Conservation (phyloP, 2,329 filamentous ascomycete genomes). For the Aureobasidium sp. region DNA sequence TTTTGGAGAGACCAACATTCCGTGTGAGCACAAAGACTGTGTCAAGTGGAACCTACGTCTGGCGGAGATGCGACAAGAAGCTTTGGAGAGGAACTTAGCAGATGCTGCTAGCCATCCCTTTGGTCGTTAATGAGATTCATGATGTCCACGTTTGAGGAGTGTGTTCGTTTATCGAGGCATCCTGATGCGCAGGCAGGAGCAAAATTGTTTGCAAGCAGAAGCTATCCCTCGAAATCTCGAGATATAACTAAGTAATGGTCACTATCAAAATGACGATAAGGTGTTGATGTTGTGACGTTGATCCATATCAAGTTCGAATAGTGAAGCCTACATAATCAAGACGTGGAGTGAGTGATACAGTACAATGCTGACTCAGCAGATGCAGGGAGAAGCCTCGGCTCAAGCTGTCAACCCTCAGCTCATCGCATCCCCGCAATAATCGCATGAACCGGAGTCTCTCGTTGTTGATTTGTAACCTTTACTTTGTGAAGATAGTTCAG, state of each 20-base stretch:
- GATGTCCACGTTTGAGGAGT: too few relatives aligned
- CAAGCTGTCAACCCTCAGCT: not conserved
- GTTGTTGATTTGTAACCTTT: constrained; percentile 9
- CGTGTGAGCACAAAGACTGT: constrained; percentile 10
- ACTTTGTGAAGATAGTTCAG: not conserved
- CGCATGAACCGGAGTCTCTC: not conserved
- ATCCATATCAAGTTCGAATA: not conserved
- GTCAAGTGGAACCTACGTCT: not conserved
- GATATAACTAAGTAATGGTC: too few relatives aligned
- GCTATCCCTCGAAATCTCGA: too few relatives aligned
- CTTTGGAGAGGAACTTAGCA: not conserved
- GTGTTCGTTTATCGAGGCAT: too few relatives aligned
- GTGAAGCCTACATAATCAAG: constrained; percentile 1
- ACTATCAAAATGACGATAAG: too few relatives aligned
- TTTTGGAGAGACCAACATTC: not conserved
- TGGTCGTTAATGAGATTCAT: not conserved
- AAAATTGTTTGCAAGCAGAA: too few relatives aligned
- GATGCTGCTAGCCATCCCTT: not conserved
- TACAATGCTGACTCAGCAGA: constrained; percentile 3
- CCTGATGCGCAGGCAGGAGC: too few relatives aligned
- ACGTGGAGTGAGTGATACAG: constrained; percentile 7
- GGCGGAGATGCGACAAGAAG: not conserved
- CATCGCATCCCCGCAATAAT: constrained; percentile 1
- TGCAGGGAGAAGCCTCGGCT: not conserved
- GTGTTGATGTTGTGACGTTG: too few relatives aligned